Evolutionary conservation across 108 stramenopile species (phyloP).

Genomic region (Aurantiochytrium sp.): DNA sequence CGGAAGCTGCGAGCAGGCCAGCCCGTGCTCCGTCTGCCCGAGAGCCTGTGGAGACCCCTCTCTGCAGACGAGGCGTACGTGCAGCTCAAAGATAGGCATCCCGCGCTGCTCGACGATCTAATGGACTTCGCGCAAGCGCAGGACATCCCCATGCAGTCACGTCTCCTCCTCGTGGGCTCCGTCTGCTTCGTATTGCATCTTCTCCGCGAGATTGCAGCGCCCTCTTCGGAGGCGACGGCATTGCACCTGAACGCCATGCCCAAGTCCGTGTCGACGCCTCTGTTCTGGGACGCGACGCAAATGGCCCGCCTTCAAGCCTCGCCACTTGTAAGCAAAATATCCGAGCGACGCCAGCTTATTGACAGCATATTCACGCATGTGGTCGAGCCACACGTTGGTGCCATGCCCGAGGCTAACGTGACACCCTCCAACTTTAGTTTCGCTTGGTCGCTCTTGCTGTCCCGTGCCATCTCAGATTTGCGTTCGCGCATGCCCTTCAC

Average conservation of each 20-base stretch:
- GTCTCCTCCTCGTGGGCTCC: not conserved
- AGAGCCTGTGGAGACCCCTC: not conserved
- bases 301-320: not conserved
- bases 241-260: not conserved
- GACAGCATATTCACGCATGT: not conserved
- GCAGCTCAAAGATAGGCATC: not conserved
- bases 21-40: not conserved
- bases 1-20: not conserved
- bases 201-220: not conserved
- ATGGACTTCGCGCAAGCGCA: not conserved
- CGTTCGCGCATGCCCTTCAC: not conserved
- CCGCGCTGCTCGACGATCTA: not conserved
- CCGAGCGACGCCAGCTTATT: not conserved
- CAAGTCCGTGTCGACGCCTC: not conserved
- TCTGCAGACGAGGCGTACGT: not conserved
- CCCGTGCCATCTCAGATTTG: not conserved
- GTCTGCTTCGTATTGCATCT: not conserved
- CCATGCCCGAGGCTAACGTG: not conserved
- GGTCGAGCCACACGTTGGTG: not conserved
- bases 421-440: slow-evolving; percentile 1
- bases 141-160: not conserved
- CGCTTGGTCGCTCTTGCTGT: not conserved
- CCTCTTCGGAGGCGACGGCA: not conserved
- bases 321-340: not conserved
- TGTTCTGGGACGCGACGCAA: not conserved